phyloP scores from a whole-genome alignment of 441 rosid species.

The Cnidoscolus chayamansa region DNA sequence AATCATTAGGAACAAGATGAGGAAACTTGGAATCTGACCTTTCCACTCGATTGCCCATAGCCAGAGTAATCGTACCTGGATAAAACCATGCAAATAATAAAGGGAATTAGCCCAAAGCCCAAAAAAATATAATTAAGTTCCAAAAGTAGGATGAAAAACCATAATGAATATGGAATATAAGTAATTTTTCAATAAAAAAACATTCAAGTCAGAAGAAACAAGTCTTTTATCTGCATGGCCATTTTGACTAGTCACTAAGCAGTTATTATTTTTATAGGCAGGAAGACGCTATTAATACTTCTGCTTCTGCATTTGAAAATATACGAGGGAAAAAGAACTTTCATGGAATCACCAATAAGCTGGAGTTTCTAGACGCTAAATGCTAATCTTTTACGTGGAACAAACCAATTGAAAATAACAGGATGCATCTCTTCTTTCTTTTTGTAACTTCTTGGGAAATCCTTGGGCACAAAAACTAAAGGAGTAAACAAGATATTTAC shows the following conservation, averaged over 20 bases:
- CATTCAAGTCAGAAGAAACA: not conserved
- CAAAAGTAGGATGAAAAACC: not conserved
- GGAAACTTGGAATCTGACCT: conserved; percentile 46
- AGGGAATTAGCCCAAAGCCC: conserved; percentile 11
- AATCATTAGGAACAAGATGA: conserved; percentile 18
- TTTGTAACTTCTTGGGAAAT: too few species aligned
- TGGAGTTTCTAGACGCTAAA: not conserved
- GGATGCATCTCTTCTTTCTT: too few species aligned
- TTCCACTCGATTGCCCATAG: conserved; percentile 84
- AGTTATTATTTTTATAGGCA: not conserved
- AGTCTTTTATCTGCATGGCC: not conserved
- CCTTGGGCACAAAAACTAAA: too few species aligned
- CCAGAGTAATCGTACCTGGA: conserved; percentile 89
- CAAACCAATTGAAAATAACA: not conserved
- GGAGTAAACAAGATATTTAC: too few species aligned
- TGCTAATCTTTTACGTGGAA: not conserved
- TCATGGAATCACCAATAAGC: not conserved
- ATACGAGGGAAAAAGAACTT: not conserved
- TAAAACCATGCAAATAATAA: conserved; percentile 15
- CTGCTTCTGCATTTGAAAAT: not conserved
- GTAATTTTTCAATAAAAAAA: not conserved
- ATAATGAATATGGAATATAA: not conserved
- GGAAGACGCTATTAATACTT: not conserved
- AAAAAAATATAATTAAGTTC: not conserved
- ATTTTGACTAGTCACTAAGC: not conserved